Evolutionary conservation across 306 rosid genomes (phyloP).

Genomic region (Dryas drummondii): DNA sequence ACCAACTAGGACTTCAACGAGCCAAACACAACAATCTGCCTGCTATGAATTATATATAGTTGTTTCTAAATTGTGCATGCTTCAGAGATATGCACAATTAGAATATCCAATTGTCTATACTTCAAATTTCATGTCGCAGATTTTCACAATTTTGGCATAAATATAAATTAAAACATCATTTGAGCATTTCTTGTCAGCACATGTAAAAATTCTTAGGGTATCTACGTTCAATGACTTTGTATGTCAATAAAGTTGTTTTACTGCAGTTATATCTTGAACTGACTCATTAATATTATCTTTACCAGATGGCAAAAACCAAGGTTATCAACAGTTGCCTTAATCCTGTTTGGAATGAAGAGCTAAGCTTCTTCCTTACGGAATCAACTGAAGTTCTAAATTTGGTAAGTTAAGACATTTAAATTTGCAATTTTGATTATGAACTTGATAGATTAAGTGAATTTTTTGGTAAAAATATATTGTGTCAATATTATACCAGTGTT

Average conservation of each 20-base stretch:
- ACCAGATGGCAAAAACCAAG: conserved; percentile 87
- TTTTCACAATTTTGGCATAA: not conserved
- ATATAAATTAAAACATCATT: not conserved
- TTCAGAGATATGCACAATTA: not conserved
- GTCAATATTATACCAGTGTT: not conserved
- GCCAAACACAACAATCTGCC: not conserved
- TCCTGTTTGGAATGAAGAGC: conserved; percentile 98
- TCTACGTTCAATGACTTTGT: not conserved
- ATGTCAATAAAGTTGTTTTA: not conserved
- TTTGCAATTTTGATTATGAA: not conserved
- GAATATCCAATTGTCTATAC: not conserved
- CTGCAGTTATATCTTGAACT: conserved; percentile 5
- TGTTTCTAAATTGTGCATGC: not conserved
- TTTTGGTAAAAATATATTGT: not conserved
- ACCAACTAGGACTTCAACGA: too few relatives aligned
- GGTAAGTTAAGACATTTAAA: conserved; percentile 48
- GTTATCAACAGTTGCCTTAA: conserved; percentile 90
- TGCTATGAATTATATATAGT: not conserved
- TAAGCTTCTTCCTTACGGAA: conserved; percentile 63
- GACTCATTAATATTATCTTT: conserved; percentile 32
- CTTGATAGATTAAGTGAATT: not conserved
- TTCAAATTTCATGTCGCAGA: not conserved
- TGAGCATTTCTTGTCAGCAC: not conserved
- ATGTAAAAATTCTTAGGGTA: not conserved
- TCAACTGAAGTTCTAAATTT: conserved; percentile 66